Evolutionary conservation across 2,329 filamentous ascomycete genomes (phyloP), one percentile per base, ranked within the genome.

Genomic region (Calonectria henricotiae): DNA sequence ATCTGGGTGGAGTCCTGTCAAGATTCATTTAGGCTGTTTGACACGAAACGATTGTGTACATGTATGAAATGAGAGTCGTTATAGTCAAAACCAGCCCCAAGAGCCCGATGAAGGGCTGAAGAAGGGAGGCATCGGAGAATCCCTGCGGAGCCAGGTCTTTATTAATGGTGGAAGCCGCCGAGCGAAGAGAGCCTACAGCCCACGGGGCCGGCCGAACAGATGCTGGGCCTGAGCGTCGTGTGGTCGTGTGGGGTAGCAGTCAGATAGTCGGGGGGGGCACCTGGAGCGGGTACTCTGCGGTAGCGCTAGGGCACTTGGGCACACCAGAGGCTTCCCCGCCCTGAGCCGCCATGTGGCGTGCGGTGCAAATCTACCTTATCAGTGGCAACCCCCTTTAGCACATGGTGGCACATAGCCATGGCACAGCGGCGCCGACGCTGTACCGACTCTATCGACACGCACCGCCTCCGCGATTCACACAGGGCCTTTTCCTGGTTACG

Each of bases 141-240:
- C 51, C 67, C 67, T 65, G 32, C 49, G 30, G 43, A 23, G 43
- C 20, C 9, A 44, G 43, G 47, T 63, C 71, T 23, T 51, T 62
- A 60, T 51, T 62, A 60, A 67, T 64, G 70, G 75, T 80, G 79
- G 79, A 79, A 72, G 73, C 65, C 65, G 65, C 79, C 79, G 79
- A 79, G 70, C 69, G 67, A 75, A 75, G 74, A 55, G 62, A 61
- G 51, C 67, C 71, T 73, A 72, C 75, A 73, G 64, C 69, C 65
- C 37, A 47, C 79, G 79, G 79, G 81, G 79, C 79, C 79, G 79
- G 79, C 79, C 79, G 79, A 75, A 67, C 67, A 65, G 27, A 44
- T 62, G 47, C 60, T 60, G 65, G 72, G 73, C 61, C 30, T 68
- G 32, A 65, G 67, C 70, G 72, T 67, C 47, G n/a, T 68, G 25